Evolutionary conservation across 106 monocot genomes (phyloP).

Genomic region (Posidonia australis): DNA sequence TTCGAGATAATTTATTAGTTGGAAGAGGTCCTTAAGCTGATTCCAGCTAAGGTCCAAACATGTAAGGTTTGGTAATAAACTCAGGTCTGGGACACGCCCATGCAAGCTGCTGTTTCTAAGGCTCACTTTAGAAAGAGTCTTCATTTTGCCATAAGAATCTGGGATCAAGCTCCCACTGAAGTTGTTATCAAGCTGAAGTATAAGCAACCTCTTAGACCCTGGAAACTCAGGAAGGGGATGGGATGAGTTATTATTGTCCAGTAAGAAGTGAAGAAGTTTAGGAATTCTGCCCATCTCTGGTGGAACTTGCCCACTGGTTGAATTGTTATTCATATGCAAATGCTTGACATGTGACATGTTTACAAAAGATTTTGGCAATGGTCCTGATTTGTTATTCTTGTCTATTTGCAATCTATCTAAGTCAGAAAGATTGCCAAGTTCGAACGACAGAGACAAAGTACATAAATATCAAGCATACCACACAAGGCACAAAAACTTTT

Average conservation of each 20-base stretch:
- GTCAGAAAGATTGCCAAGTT: slow-evolving; percentile 65
- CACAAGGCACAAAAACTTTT: no score
- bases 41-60: slow-evolving; percentile 84
- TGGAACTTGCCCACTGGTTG: slow-evolving; percentile 90
- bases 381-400: slow-evolving; percentile 83
- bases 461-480: no score
- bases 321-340: slow-evolving; percentile 99
- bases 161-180: slow-evolving; percentile 68
- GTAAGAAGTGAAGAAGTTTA: slow-evolving; percentile 74
- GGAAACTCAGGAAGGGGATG: slow-evolving; percentile 78
- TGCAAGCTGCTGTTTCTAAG: slow-evolving; percentile 74
- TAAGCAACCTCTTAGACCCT: slow-evolving; percentile 49
- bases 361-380: slow-evolving; percentile 74
- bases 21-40: slow-evolving; percentile 57
- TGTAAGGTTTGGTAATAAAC: slow-evolving; percentile 35
- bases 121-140: slow-evolving; percentile 59
- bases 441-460: no score
- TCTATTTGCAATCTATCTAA: slow-evolving; percentile 94
- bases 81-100: slow-evolving; percentile 69
- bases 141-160: slow-evolving; percentile 45
- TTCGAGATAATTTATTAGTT: slow-evolving; percentile 45
- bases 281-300: slow-evolving; percentile 62
- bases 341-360: slow-evolving; percentile 64
- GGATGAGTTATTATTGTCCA: slow-evolving; percentile 95
- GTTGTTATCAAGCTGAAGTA: slow-evolving; percentile 87